Conservation (phyloP, 2,329 filamentous ascomycete species). For the Paraphoma chrysanthemicola region DNA sequence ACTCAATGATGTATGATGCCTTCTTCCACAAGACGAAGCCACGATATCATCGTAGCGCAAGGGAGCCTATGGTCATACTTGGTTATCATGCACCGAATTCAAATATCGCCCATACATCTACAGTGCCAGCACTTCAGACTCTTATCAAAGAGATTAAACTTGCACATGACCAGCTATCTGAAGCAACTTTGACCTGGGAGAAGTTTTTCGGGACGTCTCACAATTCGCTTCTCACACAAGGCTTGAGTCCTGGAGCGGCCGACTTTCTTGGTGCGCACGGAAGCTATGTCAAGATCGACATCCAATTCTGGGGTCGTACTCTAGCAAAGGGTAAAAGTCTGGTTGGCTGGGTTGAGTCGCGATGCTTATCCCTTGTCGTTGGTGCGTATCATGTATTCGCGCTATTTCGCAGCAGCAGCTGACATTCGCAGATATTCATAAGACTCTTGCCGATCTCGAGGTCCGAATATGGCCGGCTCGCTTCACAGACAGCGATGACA, state of each 20-base stretch:
- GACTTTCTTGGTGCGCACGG: constrained; percentile 62
- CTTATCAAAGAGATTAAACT: constrained; percentile 61
- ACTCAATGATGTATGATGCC: constrained; percentile 64
- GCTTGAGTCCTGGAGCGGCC: constrained; percentile 6
- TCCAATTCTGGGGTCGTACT: constrained; percentile 70
- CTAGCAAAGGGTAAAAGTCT: constrained; percentile 61
- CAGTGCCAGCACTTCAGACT: constrained; percentile 59
- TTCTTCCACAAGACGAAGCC: constrained; percentile 56
- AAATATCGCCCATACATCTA: constrained; percentile 65
- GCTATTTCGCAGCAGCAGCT: background rate
- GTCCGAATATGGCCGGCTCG: constrained; percentile 69
- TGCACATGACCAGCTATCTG: constrained; percentile 52
- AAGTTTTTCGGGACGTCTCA: constrained; percentile 24
- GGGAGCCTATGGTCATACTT: constrained; percentile 69
- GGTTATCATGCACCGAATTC: constrained; percentile 68
- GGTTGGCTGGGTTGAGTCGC: constrained; percentile 70
- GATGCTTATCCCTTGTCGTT: constrained; percentile 64
- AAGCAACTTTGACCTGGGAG: constrained; percentile 36
- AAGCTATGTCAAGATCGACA: constrained; percentile 66
- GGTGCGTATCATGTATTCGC: constrained; percentile 53
- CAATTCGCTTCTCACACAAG: background rate
- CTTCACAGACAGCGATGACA: constrained; percentile 51
- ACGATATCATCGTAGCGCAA: constrained; percentile 60
- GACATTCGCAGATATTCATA: constrained; percentile 60
- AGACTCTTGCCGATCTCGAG: constrained; percentile 58